These are phyloP conservation scores for Phytophthora litchii DNA, from an alignment of 352 stramenopile genomes.

Conservation along the genomic window DNA sequence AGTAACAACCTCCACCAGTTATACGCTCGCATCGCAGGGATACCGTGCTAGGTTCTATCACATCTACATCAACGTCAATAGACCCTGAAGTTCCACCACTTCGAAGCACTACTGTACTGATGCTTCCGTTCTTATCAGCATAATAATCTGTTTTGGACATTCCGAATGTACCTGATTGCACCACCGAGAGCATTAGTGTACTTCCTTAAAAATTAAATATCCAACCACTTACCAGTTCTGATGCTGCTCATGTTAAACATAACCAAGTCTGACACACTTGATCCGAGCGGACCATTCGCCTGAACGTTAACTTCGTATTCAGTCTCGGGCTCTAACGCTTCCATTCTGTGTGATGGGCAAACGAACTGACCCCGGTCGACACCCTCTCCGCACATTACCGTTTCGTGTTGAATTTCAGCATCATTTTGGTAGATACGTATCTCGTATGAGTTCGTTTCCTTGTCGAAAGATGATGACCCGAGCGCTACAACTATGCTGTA, in stretches of 20 bases:
- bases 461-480: constrained; percentile 19
- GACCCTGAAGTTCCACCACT: constrained; percentile 40
- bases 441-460: constrained; percentile 47
- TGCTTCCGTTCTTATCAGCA: constrained; percentile 18
- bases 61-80: constrained; percentile 34
- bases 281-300: constrained; percentile 38
- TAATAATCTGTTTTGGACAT: constrained; percentile 27
- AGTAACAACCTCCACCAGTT: constrained; percentile 33
- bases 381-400: constrained; percentile 7
- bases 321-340: constrained; percentile 17
- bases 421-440: constrained; percentile 20
- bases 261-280: constrained; percentile 21
- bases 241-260: constrained; percentile 23
- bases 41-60: constrained; percentile 38
- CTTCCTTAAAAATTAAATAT: not conserved
- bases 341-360: constrained; percentile 27
- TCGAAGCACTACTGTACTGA: constrained; percentile 38
- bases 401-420: constrained; percentile 1
- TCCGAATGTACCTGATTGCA: constrained; percentile 21
- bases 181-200: no score
- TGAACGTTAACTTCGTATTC: constrained; percentile 34
- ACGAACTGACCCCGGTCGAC: constrained; percentile 4
- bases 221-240: constrained; percentile 13
- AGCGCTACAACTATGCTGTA: constrained; percentile 47
- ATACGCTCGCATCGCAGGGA: constrained; percentile 39